Base-by-base conservation (phyloP, 148 eudicot species). In the Fallopia convolvulus region DNA sequence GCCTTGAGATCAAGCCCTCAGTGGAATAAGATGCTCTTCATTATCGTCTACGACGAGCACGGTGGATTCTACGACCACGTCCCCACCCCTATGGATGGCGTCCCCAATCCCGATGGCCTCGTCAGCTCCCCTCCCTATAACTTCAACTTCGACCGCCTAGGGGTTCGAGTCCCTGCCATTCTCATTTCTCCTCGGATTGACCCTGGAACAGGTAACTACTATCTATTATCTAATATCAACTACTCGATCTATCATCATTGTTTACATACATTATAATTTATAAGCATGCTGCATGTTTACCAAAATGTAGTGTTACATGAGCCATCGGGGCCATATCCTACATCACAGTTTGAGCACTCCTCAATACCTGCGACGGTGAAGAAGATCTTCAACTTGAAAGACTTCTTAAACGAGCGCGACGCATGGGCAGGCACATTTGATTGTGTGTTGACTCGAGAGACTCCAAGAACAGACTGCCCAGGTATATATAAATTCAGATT, bases 51-150 rank as follows among this genome's bases (percentile, higher is more conserved):
- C 41, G 98, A 93, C 46, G 98, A 93, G 78, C 98, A 93, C 74
- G 98, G 98, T 33, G 98, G 98, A 3, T 93, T 91, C 78, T 91
- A 83, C 61, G 96, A 93, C 77, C 93, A 93, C 80, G 93, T 93
- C 5, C 92, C 96, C 0, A 84, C 92, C 6, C 98, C 98, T 0
- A 71, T 78, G 21, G 70, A 81, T 0, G 93, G 92, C 0, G 84
- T 93, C 70, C 98, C 98, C 26, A 89, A 82, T 76, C 96, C 98
- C 0, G 93, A 93, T 74, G 92, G 80, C 74, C 81, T 91, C 10
- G 82, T 82, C 10, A 85, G 98, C 11, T 88, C 93, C 23, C 83
- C 81, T n/a, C 98, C 96, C 0, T 83, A 86, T 68, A 80, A 79
- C 21, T 91, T 91, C 21, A 49, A 74, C 39, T 93, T 93, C 60